These are phyloP conservation scores for Articulospora tetracladia DNA, from an alignment of 495 filamentous ascomycete genomes.

Conservation along the genomic window DNA sequence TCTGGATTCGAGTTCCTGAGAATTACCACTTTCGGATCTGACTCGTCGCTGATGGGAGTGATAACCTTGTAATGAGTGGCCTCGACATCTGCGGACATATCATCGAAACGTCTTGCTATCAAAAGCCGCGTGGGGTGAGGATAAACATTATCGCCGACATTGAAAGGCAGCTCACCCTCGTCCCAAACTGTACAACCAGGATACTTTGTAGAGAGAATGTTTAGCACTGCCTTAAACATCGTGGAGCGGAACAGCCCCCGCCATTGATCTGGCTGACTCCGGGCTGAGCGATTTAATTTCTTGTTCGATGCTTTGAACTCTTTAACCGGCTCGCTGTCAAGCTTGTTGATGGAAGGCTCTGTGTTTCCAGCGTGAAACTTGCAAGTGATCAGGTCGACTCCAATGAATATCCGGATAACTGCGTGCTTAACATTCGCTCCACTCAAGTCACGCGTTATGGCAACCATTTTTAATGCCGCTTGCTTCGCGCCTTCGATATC, in stretches of 20 bases:
- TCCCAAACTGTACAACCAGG: not conserved
- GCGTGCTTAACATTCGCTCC: not conserved
- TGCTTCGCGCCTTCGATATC: not conserved
- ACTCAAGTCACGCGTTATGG: not conserved
- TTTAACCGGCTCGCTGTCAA: not conserved
- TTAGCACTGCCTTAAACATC: not conserved
- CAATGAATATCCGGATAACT: not conserved
- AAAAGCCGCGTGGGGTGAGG: not conserved
- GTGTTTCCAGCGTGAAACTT: not conserved
- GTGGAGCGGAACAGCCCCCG: not conserved
- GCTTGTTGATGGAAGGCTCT: not conserved
- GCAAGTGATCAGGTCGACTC: not conserved
- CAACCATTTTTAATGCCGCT: not conserved
- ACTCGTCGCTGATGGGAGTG: not conserved
- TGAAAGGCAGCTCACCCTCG: not conserved
- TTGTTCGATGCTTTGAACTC: not conserved
- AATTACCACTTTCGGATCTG: not conserved
- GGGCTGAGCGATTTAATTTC: not conserved
- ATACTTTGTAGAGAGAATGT: not conserved
- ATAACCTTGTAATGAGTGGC: not conserved
- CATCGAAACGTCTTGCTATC: not conserved
- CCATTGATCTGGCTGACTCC: not conserved
- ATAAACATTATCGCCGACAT: not conserved
- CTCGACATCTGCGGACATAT: not conserved
- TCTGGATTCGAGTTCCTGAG: not conserved